Evolutionary conservation across 2,329 filamentous ascomycete genomes (phyloP).

Genomic region (Talaromyces islandicus): DNA sequence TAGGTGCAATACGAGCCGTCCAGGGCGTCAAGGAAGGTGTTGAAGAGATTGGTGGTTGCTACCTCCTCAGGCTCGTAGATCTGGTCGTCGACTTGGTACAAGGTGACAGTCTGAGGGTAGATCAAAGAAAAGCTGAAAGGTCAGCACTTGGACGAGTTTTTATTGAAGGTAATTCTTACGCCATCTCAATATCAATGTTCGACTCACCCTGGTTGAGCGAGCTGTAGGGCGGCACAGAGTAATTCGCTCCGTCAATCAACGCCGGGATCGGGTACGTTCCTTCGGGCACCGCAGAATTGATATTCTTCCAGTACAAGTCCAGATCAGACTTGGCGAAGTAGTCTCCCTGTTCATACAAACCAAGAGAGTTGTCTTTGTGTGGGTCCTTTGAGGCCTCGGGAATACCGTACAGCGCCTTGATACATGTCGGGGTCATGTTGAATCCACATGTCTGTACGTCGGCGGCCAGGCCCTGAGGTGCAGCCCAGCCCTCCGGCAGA

Average conservation of each 20-base stretch:
- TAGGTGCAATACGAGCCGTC: slow-evolving; percentile 51
- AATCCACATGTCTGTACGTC: slow-evolving; percentile 5
- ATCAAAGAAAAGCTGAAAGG: slow-evolving; percentile 40
- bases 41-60: slow-evolving; percentile 29
- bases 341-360: slow-evolving; percentile 11
- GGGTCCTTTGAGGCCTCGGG: slow-evolving; percentile 2
- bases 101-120: slow-evolving; percentile 46
- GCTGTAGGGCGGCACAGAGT: slow-evolving; percentile 27
- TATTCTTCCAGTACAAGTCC: slow-evolving; percentile 10
- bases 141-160: background rate
- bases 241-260: slow-evolving; percentile 33
- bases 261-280: slow-evolving; percentile 9
- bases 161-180: slow-evolving; percentile 15
- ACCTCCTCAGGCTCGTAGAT: slow-evolving; percentile 32
- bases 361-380: slow-evolving; percentile 5
- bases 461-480: background rate
- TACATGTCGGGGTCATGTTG: slow-evolving; percentile 11
- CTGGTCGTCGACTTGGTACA: slow-evolving; percentile 48
- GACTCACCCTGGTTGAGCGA: slow-evolving; percentile 41
- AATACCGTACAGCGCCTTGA: slow-evolving; percentile 8
- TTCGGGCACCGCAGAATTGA: slow-evolving; percentile 7
- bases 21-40: slow-evolving; percentile 48
- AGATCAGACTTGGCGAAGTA: slow-evolving; percentile 11
- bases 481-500: background rate
- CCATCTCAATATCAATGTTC: slow-evolving; percentile 51